Evolutionary conservation across 1,284 basidiomycete genomes (phyloP), one percentile per base, ranked within the genome.

Genomic region (Ustilago bromivora): DNA sequence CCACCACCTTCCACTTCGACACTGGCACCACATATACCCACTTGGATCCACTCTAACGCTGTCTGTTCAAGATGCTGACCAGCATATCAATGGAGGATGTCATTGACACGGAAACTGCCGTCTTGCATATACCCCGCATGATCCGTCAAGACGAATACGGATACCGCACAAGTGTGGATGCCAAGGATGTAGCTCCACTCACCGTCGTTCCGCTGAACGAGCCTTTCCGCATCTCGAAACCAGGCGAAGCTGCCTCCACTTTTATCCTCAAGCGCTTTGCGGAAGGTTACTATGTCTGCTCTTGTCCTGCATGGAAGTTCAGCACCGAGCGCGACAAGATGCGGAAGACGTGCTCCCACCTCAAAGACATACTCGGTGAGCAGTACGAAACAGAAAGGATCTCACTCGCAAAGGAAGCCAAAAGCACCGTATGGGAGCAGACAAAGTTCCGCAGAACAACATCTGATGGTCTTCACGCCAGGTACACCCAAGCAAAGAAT

Each of bases 271-370:
- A 71, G 38, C 71, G 76, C 2, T 66, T 78, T 19, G 36, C 47
- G 5, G 68, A 68, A 0, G 76, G 76, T 19, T 78, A 90, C 83
- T 92, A 90, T 77, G 89, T 89, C 13, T 87, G 87, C 70, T 76
- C 69, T 7, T 87, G 87, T 55, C 80, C 81, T 0, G 81, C 82
- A 0, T 87, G 85, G 90, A 87, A 88, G 56, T 89, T 89, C 74
- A 89, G 89, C 58, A 86, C 86, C 31, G 88, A 89, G 13, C 83
- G 81, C 17, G 89, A 89, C 8, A 87, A 89, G 49, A 89, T 90
- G 76, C 89, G 89, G 1, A 89, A 90, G 19, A 89, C 89, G 3
- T 92, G 91, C 87, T 90, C 91, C 72, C 91, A 92, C 78, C 87
- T 92, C 49, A 88, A 88, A 63, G 83, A 88, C 2, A 83, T 91